Evolutionary conservation across 164 flowering plant species (phyloP).

Genomic region (Berberis thunbergii): DNA sequence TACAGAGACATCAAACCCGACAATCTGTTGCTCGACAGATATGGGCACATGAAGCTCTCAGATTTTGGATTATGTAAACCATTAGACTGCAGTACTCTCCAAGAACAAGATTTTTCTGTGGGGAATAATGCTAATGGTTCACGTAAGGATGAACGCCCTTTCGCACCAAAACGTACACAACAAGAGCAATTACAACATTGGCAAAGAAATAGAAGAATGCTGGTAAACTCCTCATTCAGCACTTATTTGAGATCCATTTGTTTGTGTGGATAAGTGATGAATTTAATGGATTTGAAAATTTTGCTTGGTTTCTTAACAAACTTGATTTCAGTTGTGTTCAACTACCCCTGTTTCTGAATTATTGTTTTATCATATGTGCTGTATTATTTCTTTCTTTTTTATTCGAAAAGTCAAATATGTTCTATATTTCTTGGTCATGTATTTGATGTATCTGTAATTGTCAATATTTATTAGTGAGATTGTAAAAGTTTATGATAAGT

Average conservation of each 20-base stretch:
- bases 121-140: conserved; percentile 50
- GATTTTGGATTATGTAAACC: conserved; percentile 98
- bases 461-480: background rate
- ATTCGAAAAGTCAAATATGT: too few relatives aligned
- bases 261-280: too few relatives aligned
- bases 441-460: background rate
- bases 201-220: conserved; percentile 92
- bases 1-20: conserved; percentile 98
- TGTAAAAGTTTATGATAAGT: conserved; percentile 1
- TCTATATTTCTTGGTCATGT: background rate
- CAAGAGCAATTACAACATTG: conserved; percentile 94
- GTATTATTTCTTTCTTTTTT: too few relatives aligned
- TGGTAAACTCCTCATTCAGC: conserved; percentile 35
- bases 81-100: conserved; percentile 77
- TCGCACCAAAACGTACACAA: conserved; percentile 75
- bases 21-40: conserved; percentile 79
- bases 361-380: too few relatives aligned
- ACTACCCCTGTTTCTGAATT: too few relatives aligned
- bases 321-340: too few relatives aligned
- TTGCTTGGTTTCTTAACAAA: too few relatives aligned
- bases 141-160: conserved; percentile 61
- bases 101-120: conserved; percentile 64
- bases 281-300: too few relatives aligned
- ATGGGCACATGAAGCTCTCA: conserved; percentile 92
- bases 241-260: background rate